phyloP scores from a whole-genome alignment of 257 asterid genomes.

The Cinchona pubescens region DNA sequence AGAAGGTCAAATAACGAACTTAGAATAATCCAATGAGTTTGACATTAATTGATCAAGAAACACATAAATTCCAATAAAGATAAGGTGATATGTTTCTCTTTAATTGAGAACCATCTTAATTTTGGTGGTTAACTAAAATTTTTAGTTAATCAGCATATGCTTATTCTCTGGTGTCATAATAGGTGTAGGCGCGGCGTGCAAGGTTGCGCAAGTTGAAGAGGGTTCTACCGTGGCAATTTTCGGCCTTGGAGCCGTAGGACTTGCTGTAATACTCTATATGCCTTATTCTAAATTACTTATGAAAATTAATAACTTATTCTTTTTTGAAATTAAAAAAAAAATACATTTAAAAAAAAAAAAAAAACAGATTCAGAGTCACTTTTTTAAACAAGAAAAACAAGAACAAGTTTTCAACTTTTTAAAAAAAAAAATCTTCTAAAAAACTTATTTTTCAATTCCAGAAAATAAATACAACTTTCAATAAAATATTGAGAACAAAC shows the following conservation, averaged over 20 bases:
- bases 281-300: too few species aligned
- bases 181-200: constrained; percentile 46
- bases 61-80: too few species aligned
- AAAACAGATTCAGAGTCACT: too few species aligned
- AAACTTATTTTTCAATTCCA: too few species aligned
- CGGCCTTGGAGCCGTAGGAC: constrained; percentile 46
- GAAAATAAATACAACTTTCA: too few species aligned
- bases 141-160: not conserved
- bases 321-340: too few species aligned
- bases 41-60: not conserved
- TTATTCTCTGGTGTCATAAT: not conserved
- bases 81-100: not conserved
- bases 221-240: constrained; percentile 43
- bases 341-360: too few species aligned
- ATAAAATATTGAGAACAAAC: too few species aligned
- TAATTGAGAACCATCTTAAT: not conserved
- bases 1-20: not conserved
- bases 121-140: not conserved
- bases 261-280: constrained; percentile 45
- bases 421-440: too few species aligned
- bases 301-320: too few species aligned
- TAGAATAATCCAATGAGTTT: not conserved
- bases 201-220: constrained; percentile 37
- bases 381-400: too few species aligned
- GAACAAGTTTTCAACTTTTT: too few species aligned